Conservation (phyloP, 2,329 filamentous ascomycete genomes). For the Fusarium duplospermum region DNA sequence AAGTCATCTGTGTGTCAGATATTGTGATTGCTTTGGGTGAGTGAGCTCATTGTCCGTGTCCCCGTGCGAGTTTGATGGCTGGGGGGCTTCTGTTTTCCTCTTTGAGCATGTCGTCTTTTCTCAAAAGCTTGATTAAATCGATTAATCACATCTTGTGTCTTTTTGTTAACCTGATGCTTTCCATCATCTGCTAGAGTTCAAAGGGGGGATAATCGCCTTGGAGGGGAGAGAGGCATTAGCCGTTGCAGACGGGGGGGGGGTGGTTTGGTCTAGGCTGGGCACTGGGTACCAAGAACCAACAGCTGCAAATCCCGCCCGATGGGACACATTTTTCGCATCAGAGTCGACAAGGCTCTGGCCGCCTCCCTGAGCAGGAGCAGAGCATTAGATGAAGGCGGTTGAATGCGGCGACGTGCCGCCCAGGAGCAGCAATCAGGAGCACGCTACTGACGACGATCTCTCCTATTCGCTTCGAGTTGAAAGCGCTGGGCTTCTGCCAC, state of each 20-base stretch:
- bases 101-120: neutral
- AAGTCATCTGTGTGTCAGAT: slow-evolving; percentile 1
- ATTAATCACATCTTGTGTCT: neutral
- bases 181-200: neutral
- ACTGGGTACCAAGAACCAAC: slow-evolving; percentile 4
- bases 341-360: slow-evolving; percentile 4
- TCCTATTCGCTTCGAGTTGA: slow-evolving; percentile 20
- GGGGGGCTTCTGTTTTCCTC: neutral
- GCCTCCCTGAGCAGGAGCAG: no score
- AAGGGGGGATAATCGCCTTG: neutral
- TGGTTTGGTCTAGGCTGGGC: neutral
- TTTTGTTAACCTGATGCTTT: neutral
- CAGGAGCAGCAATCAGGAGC: neutral
- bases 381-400: neutral
- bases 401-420: neutral
- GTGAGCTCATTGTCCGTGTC: neutral
- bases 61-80: neutral
- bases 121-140: neutral
- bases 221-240: neutral
- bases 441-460: slow-evolving; percentile 9
- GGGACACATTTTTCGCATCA: slow-evolving; percentile 2
- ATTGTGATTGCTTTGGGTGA: neutral
- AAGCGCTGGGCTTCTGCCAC: slow-evolving; percentile 5
- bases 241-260: neutral
- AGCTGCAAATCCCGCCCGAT: neutral